Percentiles rank a stretch among this genome's conserved stretches.
These are phyloP conservation scores for Anisodus acutangulus DNA, from an alignment of 257 asterid genomes.

Conservation along the genomic window DNA sequence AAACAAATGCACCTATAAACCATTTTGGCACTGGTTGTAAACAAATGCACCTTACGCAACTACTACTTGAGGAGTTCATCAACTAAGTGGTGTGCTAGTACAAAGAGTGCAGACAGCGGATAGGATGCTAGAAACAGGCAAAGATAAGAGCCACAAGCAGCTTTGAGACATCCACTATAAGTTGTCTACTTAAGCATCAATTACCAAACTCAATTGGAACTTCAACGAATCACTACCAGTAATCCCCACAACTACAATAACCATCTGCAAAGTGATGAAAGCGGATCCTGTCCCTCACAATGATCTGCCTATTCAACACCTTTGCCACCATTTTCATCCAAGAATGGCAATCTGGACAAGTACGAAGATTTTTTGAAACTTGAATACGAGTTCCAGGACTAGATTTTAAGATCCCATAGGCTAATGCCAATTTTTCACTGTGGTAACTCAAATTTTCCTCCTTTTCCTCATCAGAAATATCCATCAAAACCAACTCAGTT, in stretches of 20 bases:
- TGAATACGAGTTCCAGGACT: constrained; percentile 68
- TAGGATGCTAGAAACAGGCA: neutral
- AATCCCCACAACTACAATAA: constrained; percentile 70
- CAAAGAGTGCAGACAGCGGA: neutral
- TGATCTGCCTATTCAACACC: constrained; percentile 61
- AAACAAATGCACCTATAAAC: neutral
- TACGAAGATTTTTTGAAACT: constrained; percentile 72
- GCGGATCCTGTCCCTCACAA: constrained; percentile 75
- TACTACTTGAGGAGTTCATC: neutral
- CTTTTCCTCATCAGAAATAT: constrained; percentile 82
- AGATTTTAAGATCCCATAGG: constrained; percentile 64
- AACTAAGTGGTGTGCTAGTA: neutral
- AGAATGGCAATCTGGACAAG: constrained; percentile 76
- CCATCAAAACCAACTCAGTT: constrained; percentile 73
- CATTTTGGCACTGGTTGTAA: no score
- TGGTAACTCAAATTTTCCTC: constrained; percentile 72
- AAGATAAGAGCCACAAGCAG: constrained; percentile 25
- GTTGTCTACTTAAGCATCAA: neutral
- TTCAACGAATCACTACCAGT: constrained; percentile 54
- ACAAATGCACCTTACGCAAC: neutral
- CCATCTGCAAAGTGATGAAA: constrained; percentile 78
- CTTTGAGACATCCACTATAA: neutral
- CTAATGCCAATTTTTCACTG: constrained; percentile 80
- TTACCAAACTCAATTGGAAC: neutral
- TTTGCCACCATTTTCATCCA: constrained; percentile 77